Evolutionary conservation across 2,329 filamentous ascomycete species (phyloP).

Genomic region (Tolypocladium pustulatum): DNA sequence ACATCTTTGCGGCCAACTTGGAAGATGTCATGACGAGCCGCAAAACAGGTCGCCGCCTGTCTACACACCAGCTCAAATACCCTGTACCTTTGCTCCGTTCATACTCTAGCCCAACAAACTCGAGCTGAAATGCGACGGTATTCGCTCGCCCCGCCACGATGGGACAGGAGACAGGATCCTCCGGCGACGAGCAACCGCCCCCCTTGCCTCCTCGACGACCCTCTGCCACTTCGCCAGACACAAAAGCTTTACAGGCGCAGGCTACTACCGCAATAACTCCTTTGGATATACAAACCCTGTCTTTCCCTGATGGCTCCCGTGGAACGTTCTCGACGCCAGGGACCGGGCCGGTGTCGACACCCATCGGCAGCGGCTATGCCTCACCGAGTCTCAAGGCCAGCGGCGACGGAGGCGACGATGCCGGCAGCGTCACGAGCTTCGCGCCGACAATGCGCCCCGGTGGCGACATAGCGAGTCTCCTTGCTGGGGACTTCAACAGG

Average conservation of each 20-base stretch:
- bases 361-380: constrained; percentile 27
- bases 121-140: constrained; percentile 17
- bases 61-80: neutral
- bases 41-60: neutral
- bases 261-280: constrained; percentile 80
- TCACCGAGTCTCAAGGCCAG: constrained; percentile 23
- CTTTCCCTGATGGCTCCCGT: constrained; percentile 58
- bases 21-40: neutral
- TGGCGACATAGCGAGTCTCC: constrained; percentile 71
- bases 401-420: constrained; percentile 46
- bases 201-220: constrained; percentile 44
- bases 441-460: constrained; percentile 51
- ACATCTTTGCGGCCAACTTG: neutral
- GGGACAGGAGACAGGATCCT: constrained; percentile 15
- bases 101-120: neutral
- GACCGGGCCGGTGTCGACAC: constrained; percentile 23
- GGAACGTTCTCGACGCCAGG: constrained; percentile 46
- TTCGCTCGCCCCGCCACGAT: constrained; percentile 12
- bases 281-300: constrained; percentile 68
- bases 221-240: constrained; percentile 23
- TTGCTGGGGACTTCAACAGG: constrained; percentile 58
- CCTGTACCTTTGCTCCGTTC: neutral
- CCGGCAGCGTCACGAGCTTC: constrained; percentile 56
- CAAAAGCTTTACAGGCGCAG: constrained; percentile 41
- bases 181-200: constrained; percentile 36